phyloP scores from a whole-genome alignment of 768 basidiomycete species.

The Asterophora parasitica region DNA sequence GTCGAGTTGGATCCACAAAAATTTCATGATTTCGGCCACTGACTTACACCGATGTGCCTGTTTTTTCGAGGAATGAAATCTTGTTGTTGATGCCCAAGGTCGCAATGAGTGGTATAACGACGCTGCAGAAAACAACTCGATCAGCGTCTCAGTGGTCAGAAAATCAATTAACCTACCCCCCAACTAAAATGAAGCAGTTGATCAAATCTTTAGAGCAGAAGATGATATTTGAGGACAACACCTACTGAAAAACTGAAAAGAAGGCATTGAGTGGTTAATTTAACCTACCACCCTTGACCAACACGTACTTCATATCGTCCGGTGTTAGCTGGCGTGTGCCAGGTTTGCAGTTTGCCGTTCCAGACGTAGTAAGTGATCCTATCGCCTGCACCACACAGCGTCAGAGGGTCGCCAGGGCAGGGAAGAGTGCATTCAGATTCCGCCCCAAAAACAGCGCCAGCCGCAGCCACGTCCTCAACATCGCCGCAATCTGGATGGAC shows the following conservation, averaged over 20 bases:
- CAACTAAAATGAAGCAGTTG: constrained; percentile 27
- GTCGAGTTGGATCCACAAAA: background rate
- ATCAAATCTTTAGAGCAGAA: background rate
- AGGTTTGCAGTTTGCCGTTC: constrained; percentile 50
- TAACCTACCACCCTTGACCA: background rate
- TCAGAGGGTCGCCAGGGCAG: constrained; percentile 67
- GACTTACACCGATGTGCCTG: constrained; percentile 36
- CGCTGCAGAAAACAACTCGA: constrained; percentile 30
- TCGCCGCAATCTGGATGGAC: constrained; percentile 63
- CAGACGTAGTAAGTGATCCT: constrained; percentile 53
- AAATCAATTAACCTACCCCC: constrained; percentile 33
- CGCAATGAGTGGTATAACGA: constrained; percentile 68
- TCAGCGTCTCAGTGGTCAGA: constrained; percentile 1
- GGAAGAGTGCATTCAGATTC: constrained; percentile 44
- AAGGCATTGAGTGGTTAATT: constrained; percentile 4
- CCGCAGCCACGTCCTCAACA: constrained; percentile 42
- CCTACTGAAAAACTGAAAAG: constrained; percentile 40
- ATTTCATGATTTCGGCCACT: no score
- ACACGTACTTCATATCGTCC: constrained; percentile 66
- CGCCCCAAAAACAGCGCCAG: constrained; percentile 32
- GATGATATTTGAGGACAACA: constrained; percentile 13
- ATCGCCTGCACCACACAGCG: constrained; percentile 59
- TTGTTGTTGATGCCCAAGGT: constrained; percentile 81
- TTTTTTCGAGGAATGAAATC: constrained; percentile 75
- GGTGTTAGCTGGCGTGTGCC: constrained; percentile 61